Evolutionary conservation across 1,284 basidiomycete genomes (phyloP), one percentile per base, ranked within the genome.

Genomic region (Cryptococcus jaspeensis): DNA sequence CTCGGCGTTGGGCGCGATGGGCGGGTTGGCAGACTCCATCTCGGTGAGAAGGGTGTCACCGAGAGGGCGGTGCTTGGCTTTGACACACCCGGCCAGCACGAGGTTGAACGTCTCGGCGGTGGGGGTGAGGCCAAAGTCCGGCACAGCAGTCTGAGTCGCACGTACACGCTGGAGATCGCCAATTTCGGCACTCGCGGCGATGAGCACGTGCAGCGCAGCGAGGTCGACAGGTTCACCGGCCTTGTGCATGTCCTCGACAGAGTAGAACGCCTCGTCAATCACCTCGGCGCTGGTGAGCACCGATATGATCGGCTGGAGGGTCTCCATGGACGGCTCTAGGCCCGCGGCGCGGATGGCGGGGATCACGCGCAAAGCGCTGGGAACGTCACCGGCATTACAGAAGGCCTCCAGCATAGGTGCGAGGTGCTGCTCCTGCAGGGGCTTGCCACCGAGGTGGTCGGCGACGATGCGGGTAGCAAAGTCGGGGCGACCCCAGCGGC

Each of bases 91-190:
- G 1, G 81, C 76, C 16, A 93, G 78, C 16, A 92, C 83, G 9
- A 80, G 59, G 69, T 91, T 87, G 80, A 83, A 92, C 0, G 87
- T 88, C 28, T 85, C 82, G 39, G 84, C 69, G 60, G 84, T 81
- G 22, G 88, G 86, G 36, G 68, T 73, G 60, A 86, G 76, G 20
- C 75, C 79, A 55, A 89, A 83, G 28, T 85, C 82, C 0, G 76
- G 46, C 38, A 84, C 81, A 15, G 83, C 83, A 62, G 85, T 84
- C 80, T 90, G 91, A 8, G 85, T 84, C 6, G 87, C 87, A 48
- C 92, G 76, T 0, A 87, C 88, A 28, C 89, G 86, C 61, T 87
- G 86, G 8, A 92, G 74, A 72, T 92, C 90, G 12, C 81, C 80
- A 2, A 85, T 75, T n/a, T 73, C 66, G 39, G 85, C 78, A 0